A percentile compares a stretch with the other conserved stretches of the same genome.
Evolutionary conservation across 495 filamentous ascomycete species (phyloP).

Genomic region (Lasiosphaeria ovina): DNA sequence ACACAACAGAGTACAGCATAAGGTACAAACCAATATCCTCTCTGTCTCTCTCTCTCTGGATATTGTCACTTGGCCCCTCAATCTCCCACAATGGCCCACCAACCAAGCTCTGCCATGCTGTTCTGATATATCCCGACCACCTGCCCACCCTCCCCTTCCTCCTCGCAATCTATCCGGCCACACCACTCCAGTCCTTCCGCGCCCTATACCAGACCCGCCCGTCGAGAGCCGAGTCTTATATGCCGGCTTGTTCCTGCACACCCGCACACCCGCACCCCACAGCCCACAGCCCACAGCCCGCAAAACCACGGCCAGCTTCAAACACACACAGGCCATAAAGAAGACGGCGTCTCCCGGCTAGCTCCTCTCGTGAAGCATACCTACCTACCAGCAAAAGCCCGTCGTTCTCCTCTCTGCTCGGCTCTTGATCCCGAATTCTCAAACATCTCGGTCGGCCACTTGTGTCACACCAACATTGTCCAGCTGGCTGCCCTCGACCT

Average conservation of each 20-base stretch:
- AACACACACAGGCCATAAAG: conserved; percentile 1
- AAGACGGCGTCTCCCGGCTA: not conserved
- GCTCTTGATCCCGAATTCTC: no score
- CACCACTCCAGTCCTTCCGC: conserved; percentile 10
- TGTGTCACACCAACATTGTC: not conserved
- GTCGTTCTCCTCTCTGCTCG: no score
- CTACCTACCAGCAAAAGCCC: no score
- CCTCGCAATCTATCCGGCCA: conserved; percentile 12
- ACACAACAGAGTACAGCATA: no score
- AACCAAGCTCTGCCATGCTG: conserved; percentile 38
- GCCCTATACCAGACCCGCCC: conserved; percentile 17
- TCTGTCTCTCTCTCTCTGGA: conserved; percentile 11
- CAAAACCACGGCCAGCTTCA: not conserved
- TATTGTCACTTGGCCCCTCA: conserved; percentile 26
- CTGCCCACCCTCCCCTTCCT: conserved; percentile 17
- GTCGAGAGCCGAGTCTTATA: conserved; percentile 28
- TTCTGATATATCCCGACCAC: conserved; percentile 33
- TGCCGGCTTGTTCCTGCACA: conserved; percentile 17
- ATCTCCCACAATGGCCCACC: conserved; percentile 32
- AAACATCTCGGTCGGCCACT: no score
- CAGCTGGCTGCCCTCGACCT: not conserved
- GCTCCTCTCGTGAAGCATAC: not conserved
- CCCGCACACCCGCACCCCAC: conserved; percentile 4
- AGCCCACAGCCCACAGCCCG: not conserved
- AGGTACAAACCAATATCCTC: conserved; percentile 14